Evolutionary conservation across 2,329 filamentous ascomycete genomes (phyloP), one percentile per base, ranked within the genome.

Genomic region (Myriosclerotinia duriaeana): DNA sequence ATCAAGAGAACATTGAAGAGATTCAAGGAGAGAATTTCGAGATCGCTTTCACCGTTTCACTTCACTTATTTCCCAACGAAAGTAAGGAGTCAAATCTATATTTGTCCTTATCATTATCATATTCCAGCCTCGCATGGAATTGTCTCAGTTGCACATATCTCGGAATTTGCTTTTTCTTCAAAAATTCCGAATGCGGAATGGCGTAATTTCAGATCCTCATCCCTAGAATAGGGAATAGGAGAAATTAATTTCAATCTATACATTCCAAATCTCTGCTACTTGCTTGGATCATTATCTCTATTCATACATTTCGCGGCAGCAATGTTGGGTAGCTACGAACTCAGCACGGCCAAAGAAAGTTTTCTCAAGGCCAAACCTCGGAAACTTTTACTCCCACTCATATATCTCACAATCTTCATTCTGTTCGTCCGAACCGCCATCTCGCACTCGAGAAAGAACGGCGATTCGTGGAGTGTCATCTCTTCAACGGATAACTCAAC

Each of bases 301-400:
- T 53, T 42, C 20, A 22, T 17, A 53, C 36, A 34, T 20, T 14
- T 61, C 40, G 48, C 17, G 34, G 30, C 36, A 67, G 46, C 55
- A 40, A 67, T 66, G 65, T 46, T 48, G 53, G 22, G 34, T 17
- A 40, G 42, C 9, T 64, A 26, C 34, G 26, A 67, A 26, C 30
- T 63, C 20, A 65, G 50, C 22, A 52, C 38, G 22, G 60, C 53
- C 14, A 58, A 44, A 20, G 61, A 65, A 40, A 64, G 62, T 14
- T 38, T 65, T 26, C 60, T 64, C 20, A 67, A 65, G 34, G 40
- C 40, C 30, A 67, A 65, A 54, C 46, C 46, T 53, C 65, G 60
- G 20, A 67, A 65, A 48, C 12, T 63, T 5, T 34, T 67, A 7
- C 22, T 66, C 22, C 61, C 65, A 20, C 15, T 53, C 9, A 15